Conservation (phyloP, 805 yeast genomes). For the Monosporozyma servazzii region DNA sequence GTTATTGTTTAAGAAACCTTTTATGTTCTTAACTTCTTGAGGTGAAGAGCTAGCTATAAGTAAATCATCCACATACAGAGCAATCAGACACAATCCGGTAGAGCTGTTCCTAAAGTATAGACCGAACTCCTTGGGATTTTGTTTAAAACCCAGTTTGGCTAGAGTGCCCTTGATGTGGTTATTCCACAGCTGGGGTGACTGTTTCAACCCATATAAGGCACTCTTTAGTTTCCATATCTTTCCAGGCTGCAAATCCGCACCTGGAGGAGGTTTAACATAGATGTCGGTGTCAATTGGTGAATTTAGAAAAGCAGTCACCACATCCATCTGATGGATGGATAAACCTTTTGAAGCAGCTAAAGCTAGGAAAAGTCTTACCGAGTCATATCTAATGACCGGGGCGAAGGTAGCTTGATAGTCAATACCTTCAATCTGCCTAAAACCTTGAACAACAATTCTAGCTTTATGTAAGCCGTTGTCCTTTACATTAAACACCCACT, state of each 20-base stretch:
- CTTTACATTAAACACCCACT: constrained; percentile 18
- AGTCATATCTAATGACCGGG: constrained; percentile 21
- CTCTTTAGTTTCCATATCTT: constrained; percentile 8
- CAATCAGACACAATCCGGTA: too few relatives aligned
- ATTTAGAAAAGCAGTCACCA: constrained; percentile 12
- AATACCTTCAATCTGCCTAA: constrained; percentile 16
- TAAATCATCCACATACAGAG: too few relatives aligned
- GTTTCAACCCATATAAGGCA: constrained; percentile 12
- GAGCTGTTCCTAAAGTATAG: too few relatives aligned
- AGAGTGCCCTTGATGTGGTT: too few relatives aligned
- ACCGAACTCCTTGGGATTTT: too few relatives aligned
- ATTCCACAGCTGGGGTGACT: constrained; percentile 21
- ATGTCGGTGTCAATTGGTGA: neutral
- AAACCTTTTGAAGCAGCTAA: constrained; percentile 1
- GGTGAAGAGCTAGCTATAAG: too few relatives aligned
- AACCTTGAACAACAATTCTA: constrained; percentile 22
- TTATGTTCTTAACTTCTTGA: too few relatives aligned
- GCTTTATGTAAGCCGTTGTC: constrained; percentile 13
- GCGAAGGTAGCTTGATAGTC: constrained; percentile 23
- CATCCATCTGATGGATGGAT: constrained; percentile 17
- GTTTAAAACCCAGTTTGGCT: too few relatives aligned
- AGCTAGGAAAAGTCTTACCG: constrained; percentile 8
- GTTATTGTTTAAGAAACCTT: too few relatives aligned
- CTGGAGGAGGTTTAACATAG: constrained; percentile 4
- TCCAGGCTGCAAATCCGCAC: neutral